phyloP scores from a whole-genome alignment of 352 stramenopile genomes.

The Phytophthora cactorum region DNA sequence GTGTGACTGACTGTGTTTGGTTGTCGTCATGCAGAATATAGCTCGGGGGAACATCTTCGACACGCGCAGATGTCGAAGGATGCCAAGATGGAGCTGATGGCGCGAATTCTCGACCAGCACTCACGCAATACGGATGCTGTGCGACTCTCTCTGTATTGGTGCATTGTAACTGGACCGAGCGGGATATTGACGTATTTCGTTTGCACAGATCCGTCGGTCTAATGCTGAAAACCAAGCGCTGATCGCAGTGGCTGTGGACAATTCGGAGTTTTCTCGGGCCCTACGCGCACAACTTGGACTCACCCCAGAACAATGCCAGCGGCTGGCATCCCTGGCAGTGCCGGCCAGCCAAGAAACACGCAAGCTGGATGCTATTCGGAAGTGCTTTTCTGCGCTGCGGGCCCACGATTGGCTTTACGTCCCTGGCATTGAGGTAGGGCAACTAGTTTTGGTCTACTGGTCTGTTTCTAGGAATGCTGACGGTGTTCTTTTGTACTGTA shows the following conservation, averaged over 20 bases:
- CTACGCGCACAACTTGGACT: constrained; percentile 68
- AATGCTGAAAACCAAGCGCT: constrained; percentile 86
- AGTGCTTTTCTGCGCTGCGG: constrained; percentile 84
- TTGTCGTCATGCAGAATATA: constrained; percentile 58
- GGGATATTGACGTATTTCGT: neutral
- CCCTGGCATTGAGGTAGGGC: constrained; percentile 73
- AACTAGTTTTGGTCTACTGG: neutral
- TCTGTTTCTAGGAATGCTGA: constrained; percentile 1
- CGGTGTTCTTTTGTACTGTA: constrained; percentile 25
- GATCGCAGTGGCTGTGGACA: constrained; percentile 63
- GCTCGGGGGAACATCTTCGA: constrained; percentile 75
- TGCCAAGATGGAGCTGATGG: constrained; percentile 83
- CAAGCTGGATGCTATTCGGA: constrained; percentile 84
- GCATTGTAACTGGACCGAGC: neutral
- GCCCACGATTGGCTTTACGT: constrained; percentile 90
- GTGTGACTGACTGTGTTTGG: constrained; percentile 1
- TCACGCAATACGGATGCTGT: constrained; percentile 78
- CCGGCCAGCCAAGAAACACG: constrained; percentile 68
- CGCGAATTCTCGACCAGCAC: constrained; percentile 79
- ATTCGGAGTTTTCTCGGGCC: constrained; percentile 62
- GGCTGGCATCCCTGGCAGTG: constrained; percentile 51
- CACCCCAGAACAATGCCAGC: constrained; percentile 71
- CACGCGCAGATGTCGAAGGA: constrained; percentile 88
- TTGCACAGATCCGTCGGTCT: constrained; percentile 70
- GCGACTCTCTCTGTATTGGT: constrained; percentile 3